phyloP scores from a whole-genome alignment of 1,284 basidiomycete genomes.

The Exsudoporus floridanus region DNA sequence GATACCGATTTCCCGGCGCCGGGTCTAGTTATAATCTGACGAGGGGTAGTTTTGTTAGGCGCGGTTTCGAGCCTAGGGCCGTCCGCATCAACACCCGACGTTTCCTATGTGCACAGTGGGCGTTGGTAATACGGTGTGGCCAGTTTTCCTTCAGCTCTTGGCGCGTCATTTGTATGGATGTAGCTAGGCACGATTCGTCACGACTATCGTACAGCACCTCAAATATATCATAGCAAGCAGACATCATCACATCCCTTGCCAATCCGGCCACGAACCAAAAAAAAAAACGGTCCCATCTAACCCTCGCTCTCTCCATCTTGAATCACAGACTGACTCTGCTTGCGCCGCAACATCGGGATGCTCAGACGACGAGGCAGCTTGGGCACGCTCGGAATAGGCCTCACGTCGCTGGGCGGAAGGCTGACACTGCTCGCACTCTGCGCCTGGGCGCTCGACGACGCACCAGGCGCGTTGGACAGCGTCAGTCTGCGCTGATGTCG shows the following conservation, averaged over 20 bases:
- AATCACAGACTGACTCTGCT: conserved; percentile 18
- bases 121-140: too few species aligned
- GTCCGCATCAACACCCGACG: too few species aligned
- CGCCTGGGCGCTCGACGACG: not conserved
- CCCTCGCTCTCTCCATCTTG: not conserved
- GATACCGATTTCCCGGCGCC: not conserved
- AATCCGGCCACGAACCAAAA: conserved; percentile 2
- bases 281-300: not conserved
- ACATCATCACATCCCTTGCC: not conserved
- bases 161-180: too few species aligned
- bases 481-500: conserved; percentile 26
- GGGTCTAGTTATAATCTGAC: not conserved
- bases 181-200: not conserved
- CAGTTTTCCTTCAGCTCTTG: too few species aligned
- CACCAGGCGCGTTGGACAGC: conserved; percentile 17
- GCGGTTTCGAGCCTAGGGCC: too few species aligned
- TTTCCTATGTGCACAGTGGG: too few species aligned
- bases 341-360: conserved; percentile 33
- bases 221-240: conserved; percentile 3
- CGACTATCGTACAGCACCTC: not conserved
- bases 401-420: conserved; percentile 7
- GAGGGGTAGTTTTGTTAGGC: too few species aligned
- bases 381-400: conserved; percentile 24
- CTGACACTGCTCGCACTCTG: not conserved
- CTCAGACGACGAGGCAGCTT: conserved; percentile 31